Base-by-base conservation (phyloP, 176 grass and related monocot genomes). In the Echinochloa phyllopogon region DNA sequence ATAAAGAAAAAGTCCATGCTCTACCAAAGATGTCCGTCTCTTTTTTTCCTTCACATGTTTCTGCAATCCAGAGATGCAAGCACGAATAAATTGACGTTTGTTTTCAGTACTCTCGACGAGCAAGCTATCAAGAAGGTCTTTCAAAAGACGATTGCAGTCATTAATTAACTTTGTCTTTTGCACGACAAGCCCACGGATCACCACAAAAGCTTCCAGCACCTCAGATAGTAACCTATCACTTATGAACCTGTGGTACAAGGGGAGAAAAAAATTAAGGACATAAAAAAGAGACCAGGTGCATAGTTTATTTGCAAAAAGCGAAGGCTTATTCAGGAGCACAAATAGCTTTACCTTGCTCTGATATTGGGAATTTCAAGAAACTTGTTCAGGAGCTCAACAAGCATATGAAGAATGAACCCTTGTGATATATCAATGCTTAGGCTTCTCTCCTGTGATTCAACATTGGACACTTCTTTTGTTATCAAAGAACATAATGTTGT, bases 91-190 rank as follows among this genome's bases (percentile, higher is more conserved):
- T 84, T 98, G 93, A 40, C 87, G 75, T 81, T 98, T 98, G 82
- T 98, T 95, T 79, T 88, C 93, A 52, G 91, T 90, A 80, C 85
- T 98, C 86, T 98, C 96, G 23, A 95, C 37, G 47, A 98, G 91
- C 73, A 98, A 90, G 81, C 89, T 89, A 85, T 98, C 96, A 60
- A 98, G 91, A 73, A 98, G 91, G 47, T 98, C 96, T 79, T 95
- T 98, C 80, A 98, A 75, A 83, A 95, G 91, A 44, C 85, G 83
- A 75, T 91, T 98, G 81, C 96, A 98, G 78, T 98, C 96, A 76
- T 88, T 94, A 86, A 98, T 98, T 75, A 98, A 83, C 84, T 98
- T 98, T 41, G 93, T 98, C 86, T 98, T 98, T 72, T 98, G 96
- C 60, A 98, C 92, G 87, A 98, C 89, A 63, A 98, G 83, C 49